Evolutionary conservation across 768 basidiomycete genomes (phyloP).

Genomic region (Boletus vermiculosoides): DNA sequence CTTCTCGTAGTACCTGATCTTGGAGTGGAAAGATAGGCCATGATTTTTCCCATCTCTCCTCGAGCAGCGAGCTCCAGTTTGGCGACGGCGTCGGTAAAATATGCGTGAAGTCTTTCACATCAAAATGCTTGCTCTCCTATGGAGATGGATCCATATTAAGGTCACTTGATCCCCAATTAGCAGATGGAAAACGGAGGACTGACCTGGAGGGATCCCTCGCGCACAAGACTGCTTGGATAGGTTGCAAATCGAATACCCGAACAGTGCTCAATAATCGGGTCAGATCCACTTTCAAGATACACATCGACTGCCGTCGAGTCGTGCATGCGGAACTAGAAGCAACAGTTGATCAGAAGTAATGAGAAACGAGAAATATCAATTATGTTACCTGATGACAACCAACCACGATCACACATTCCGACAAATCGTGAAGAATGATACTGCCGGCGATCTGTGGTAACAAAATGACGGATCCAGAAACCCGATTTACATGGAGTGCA

Average conservation of each 20-base stretch:
- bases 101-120: conserved; percentile 84
- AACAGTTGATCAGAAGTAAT: neutral
- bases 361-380: neutral
- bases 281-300: conserved; percentile 63
- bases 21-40: conserved; percentile 27
- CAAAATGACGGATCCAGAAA: conserved; percentile 62
- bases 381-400: conserved; percentile 75
- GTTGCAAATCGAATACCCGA: conserved; percentile 55
- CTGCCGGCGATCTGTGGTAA: conserved; percentile 69
- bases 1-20: conserved; percentile 13
- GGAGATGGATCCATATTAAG: neutral
- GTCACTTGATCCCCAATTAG: neutral
- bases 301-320: conserved; percentile 61
- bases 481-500: conserved; percentile 42
- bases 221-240: conserved; percentile 49
- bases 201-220: conserved; percentile 9
- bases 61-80: conserved; percentile 50
- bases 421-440: conserved; percentile 64
- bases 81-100: conserved; percentile 75
- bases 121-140: conserved; percentile 40
- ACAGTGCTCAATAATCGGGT: conserved; percentile 82
- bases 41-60: conserved; percentile 12
- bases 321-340: conserved; percentile 82
- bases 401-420: conserved; percentile 60
- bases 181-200: neutral